Base-by-base conservation (phyloP, 2,329 filamentous ascomycete genomes). In the Colletotrichum brevisporum region DNA sequence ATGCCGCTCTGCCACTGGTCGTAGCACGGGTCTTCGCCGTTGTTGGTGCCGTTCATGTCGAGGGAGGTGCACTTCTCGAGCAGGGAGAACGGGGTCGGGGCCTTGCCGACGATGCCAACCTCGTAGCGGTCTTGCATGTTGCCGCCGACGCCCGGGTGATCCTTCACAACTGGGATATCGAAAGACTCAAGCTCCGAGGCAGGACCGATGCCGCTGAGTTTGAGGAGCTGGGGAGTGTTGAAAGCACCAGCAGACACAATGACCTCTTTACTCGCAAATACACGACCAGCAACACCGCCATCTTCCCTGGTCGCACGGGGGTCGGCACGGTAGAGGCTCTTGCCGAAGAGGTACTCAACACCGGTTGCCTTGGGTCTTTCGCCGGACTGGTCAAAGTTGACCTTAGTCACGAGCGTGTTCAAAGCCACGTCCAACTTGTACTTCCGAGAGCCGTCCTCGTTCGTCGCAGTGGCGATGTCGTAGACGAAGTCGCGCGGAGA, bases 201-300 rank as follows among this genome's bases (percentile, higher is more conserved):
- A 2, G 83, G 80, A 0, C 85, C 85, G 26, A 88, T 79, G 15
- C 86, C 86, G 56, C 83, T 86, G 0, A 87, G 78, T 75, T 85
- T 84, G 4, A 88, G 81, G 4, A 88, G 79, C 70, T 86, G 83
- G 0, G 86, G 86, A 5, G 83, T 82, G 73, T 85, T 85, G 74
- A 86, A 84, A 2, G 81, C 77, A 18, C 86, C 86, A 0, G 82
- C 84, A 0, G 82, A 80, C 5, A 87, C 67, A 41, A 88, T 86
- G 16, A 88, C 81, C 69, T 87, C 86, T 31, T 78, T 78, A 45
- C 73, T 74, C 9, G 77, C 76, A 9, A 73, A 72, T 43, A 79
- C 74, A 71, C 53, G 1, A 5, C 61, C 61, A 4, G 41, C 50
- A 13, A 59, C 8, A 24, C 61, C 59, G 9, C 52, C 36, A 1